These are phyloP conservation scores for Suillus variegatus DNA, from an alignment of 768 basidiomycete genomes.

Conservation along the genomic window DNA sequence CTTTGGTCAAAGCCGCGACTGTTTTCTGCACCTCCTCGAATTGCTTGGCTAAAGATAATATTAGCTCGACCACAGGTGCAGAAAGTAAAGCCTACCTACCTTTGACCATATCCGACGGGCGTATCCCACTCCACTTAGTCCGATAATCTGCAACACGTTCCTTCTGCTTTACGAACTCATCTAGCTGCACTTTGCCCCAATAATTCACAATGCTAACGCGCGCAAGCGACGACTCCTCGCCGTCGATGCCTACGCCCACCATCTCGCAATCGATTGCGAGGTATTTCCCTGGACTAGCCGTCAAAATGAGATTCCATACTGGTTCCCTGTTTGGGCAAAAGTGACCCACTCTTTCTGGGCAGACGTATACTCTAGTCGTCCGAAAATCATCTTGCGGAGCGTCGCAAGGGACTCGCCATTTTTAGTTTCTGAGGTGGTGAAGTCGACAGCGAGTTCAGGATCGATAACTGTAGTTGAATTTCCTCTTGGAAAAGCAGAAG, in stretches of 20 bases:
- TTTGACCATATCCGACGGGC: slow-evolving; percentile 69
- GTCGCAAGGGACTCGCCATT: slow-evolving; percentile 49
- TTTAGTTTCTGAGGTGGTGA: slow-evolving; percentile 31
- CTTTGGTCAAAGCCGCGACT: slow-evolving; percentile 76
- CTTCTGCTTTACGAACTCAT: slow-evolving; percentile 83
- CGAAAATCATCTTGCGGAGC: slow-evolving; percentile 56
- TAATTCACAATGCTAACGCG: slow-evolving; percentile 91
- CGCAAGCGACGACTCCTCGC: slow-evolving; percentile 80
- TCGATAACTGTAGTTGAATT: slow-evolving; percentile 1
- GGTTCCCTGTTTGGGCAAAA: slow-evolving; percentile 7
- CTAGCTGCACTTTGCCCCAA: slow-evolving; percentile 75
- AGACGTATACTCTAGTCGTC: slow-evolving; percentile 40
- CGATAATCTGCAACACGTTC: slow-evolving; percentile 92
- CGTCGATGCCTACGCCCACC: slow-evolving; percentile 91
- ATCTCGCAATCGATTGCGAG: slow-evolving; percentile 95
- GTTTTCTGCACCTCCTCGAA: slow-evolving; percentile 80
- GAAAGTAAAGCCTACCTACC: slow-evolving; percentile 41
- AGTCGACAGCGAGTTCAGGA: slow-evolving; percentile 16
- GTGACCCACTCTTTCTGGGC: slow-evolving; percentile 47
- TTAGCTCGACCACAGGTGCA: background rate
- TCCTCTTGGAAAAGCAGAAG: slow-evolving; percentile 9
- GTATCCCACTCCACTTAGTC: slow-evolving; percentile 86
- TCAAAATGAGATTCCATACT: slow-evolving; percentile 7
- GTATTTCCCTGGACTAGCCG: slow-evolving; percentile 65
- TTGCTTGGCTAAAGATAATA: slow-evolving; percentile 54